Evolutionary conservation across 352 stramenopile genomes (phyloP), one percentile per base, ranked within the genome.

Genomic region (Phytophthora palmivora): DNA sequence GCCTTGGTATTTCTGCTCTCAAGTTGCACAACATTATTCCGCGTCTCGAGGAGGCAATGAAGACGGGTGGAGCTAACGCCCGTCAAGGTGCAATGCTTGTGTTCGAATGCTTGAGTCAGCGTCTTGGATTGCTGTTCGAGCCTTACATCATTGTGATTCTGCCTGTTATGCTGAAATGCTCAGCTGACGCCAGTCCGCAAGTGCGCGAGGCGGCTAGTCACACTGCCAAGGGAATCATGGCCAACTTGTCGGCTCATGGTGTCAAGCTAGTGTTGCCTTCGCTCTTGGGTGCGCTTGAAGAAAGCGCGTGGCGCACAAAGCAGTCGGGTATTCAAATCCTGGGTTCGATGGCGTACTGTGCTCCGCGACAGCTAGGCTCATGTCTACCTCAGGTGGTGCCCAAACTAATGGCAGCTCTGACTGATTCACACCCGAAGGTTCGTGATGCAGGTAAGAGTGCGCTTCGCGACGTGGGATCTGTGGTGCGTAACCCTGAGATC

Each of bases 401-500:
- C 10, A 98, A 98, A 70, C 84, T 99, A 24, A 99, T 97, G 11
- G 88, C 96, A 36, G 96, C 97, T 16, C 95, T 99, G 26, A 97
- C 91, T 32, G 98, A 99, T 76, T 99, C 98, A 38, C 98, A 99
- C 63, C 97, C 97, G 4, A 98, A 99, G 70, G 98, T 99, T 4
- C 98, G 98, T 47, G 92, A 96, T 15, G 96, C 96, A 16, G 97
- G 96, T 45, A 97, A 99, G 74, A 87, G 84, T 34, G 96, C 98
- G 15, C 76, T 99, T 24, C 86, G 97, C 7, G 97, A 99, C 63
- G 98, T 99, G 59, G 97, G 95, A 33, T 98, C 84, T 21, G 98
- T 99, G 7, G 98, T 99, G 38, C 92, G 95, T 26, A 99, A 99
- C 65, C 98, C 98, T 7, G 98, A 99, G 74, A 99, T 99, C 44